A percentile compares a stretch with the other conserved stretches of the same genome.
These are phyloP conservation scores for Tetrahymena thermophila DNA, from an alignment of 73 alveolate species.

Conservation along the genomic window DNA sequence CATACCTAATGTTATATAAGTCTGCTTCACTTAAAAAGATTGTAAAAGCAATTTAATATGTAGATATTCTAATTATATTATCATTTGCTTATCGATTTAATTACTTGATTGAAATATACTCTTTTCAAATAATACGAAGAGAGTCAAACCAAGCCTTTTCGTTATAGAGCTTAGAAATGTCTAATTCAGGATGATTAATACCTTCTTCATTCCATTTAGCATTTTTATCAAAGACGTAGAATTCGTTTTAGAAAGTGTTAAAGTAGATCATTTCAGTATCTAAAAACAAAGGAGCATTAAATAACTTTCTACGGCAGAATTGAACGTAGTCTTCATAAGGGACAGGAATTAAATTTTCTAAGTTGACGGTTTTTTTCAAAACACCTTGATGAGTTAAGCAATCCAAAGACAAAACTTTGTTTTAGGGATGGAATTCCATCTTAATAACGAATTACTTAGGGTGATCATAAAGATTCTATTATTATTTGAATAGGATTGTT, in stretches of 20 bases:
- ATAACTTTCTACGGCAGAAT: not conserved
- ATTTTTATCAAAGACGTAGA: not conserved
- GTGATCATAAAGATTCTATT: not conserved
- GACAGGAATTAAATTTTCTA: not conserved
- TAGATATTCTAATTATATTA: not conserved
- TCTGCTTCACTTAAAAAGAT: not conserved
- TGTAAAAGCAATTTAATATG: not conserved
- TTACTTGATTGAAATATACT: not conserved
- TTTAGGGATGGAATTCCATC: not conserved
- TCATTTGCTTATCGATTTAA: not conserved
- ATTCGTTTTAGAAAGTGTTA: not conserved
- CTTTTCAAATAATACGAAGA: not conserved
- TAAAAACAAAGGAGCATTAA: not conserved
- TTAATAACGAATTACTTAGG: not conserved
- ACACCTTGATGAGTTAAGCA: not conserved
- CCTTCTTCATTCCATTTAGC: constrained; percentile 2
- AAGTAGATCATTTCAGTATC: not conserved
- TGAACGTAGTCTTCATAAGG: not conserved
- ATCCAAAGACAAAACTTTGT: not conserved
- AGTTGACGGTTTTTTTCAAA: not conserved
- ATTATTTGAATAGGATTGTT: not conserved
- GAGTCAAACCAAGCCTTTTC: not conserved
- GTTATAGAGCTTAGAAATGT: not conserved
- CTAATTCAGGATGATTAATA: not conserved
- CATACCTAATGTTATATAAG: not conserved